Evolutionary conservation across 2,329 filamentous ascomycete species (phyloP).

Genomic region (Neobulgaria alba): DNA sequence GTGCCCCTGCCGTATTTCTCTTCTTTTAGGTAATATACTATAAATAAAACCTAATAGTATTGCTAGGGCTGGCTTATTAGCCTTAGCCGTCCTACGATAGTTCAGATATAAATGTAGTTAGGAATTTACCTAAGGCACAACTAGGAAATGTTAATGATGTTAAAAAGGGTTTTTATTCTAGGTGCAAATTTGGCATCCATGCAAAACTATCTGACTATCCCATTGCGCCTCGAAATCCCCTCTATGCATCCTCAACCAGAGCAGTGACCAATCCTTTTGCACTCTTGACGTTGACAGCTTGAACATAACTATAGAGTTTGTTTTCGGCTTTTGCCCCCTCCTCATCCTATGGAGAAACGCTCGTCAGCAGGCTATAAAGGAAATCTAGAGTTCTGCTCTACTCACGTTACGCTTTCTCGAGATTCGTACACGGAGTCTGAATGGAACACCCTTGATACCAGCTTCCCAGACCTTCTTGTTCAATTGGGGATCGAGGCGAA

Average conservation of each 20-base stretch:
- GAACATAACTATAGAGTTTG: slow-evolving; percentile 99
- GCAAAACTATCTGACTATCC: slow-evolving; percentile 11
- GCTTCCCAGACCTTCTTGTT: slow-evolving; percentile 99
- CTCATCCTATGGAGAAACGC: too few species aligned
- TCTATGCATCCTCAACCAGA: slow-evolving; percentile 65
- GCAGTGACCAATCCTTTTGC: slow-evolving; percentile 94
- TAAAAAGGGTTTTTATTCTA: too few species aligned
- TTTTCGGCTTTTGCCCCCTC: slow-evolving; percentile 98
- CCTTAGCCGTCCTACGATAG: too few species aligned
- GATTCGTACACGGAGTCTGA: slow-evolving; percentile 95
- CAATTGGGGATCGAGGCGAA: slow-evolving; percentile 95
- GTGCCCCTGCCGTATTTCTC: too few species aligned
- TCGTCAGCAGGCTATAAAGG: not conserved
- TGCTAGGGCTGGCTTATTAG: too few species aligned
- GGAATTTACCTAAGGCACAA: too few species aligned
- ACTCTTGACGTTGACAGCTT: slow-evolving; percentile 99
- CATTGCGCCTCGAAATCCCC: slow-evolving; percentile 5
- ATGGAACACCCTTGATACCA: slow-evolving; percentile 97
- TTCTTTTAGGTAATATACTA: too few species aligned
- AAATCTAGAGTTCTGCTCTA: slow-evolving; percentile 49
- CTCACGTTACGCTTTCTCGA: slow-evolving; percentile 99
- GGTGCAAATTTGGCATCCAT: slow-evolving; percentile 9
- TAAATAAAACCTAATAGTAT: too few species aligned
- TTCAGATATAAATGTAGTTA: too few species aligned
- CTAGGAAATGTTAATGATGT: too few species aligned